Evolutionary conservation across 805 yeast genomes (phyloP).

Genomic region (Schwanniomyces polymorphus): DNA sequence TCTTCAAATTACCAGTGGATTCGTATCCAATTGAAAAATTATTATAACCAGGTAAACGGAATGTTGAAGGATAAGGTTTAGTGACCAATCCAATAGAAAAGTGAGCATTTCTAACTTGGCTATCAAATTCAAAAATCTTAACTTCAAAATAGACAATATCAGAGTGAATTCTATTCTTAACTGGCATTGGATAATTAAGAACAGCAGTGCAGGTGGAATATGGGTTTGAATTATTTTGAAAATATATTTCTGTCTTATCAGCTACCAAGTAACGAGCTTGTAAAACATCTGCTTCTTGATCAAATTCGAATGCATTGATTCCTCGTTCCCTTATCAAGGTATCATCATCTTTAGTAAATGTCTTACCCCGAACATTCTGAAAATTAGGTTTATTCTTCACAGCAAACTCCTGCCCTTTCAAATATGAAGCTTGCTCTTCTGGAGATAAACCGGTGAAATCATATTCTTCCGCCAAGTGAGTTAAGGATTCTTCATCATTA

Average conservation of each 20-base stretch:
- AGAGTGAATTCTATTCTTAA: conserved; percentile 27
- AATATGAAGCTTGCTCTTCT: conserved; percentile 38
- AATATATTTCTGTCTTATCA: conserved; percentile 38
- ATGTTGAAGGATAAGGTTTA: conserved; percentile 67
- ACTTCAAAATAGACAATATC: conserved; percentile 64
- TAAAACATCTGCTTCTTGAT: conserved; percentile 30
- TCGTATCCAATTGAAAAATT: conserved; percentile 73
- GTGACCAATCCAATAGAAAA: conserved; percentile 69
- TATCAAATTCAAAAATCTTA: conserved; percentile 35
- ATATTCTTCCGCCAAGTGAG: conserved; percentile 33
- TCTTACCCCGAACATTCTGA: conserved; percentile 30
- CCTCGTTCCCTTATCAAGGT: conserved; percentile 35
- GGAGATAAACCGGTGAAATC: conserved; percentile 38
- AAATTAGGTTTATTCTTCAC: conserved; percentile 30
- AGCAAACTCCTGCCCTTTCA: conserved; percentile 36
- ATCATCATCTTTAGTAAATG: conserved; percentile 30
- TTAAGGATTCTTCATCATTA: conserved; percentile 39
- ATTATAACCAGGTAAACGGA: conserved; percentile 72
- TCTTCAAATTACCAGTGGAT: conserved; percentile 66
- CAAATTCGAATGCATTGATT: conserved; percentile 40
- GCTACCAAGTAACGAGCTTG: conserved; percentile 37
- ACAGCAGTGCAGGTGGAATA: conserved; percentile 41
- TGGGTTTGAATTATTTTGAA: conserved; percentile 35
- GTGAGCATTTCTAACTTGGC: conserved; percentile 40
- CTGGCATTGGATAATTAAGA: conserved; percentile 39